These are phyloP conservation scores for Stachybotrys chartarum DNA, from an alignment of 2,329 filamentous ascomycete genomes.

Conservation along the genomic window DNA sequence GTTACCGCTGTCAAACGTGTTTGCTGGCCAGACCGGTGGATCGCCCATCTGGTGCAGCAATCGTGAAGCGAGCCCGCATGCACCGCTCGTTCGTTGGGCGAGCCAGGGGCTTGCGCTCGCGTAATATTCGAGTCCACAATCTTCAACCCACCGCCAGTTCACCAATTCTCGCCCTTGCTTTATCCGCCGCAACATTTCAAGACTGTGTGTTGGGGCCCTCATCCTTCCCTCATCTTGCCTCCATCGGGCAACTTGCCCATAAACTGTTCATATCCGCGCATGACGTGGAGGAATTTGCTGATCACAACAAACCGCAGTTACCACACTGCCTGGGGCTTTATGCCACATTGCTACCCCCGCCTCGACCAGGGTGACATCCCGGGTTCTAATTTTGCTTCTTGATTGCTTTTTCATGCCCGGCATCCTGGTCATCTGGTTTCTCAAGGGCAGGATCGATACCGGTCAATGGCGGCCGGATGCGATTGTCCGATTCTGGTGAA, in stretches of 20 bases:
- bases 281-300: conserved; percentile 8
- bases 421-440: conserved; percentile 1
- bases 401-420: not conserved
- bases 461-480: not conserved
- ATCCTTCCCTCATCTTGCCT: not conserved
- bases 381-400: not conserved
- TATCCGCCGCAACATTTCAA: not conserved
- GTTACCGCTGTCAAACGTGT: not conserved
- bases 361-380: not conserved
- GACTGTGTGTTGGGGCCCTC: not conserved
- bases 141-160: not conserved
- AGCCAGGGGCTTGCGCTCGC: not conserved
- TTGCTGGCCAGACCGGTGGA: not conserved
- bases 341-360: not conserved
- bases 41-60: not conserved
- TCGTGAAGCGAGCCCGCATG: not conserved
- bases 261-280: conserved; percentile 6
- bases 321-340: not conserved
- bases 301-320: conserved; percentile 22
- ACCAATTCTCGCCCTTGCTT: not conserved
- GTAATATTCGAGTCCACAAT: not conserved
- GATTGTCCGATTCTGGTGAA: not conserved
- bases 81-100: not conserved
- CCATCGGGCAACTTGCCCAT: not conserved
- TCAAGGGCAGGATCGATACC: not conserved